Conservation (phyloP, 768 basidiomycete genomes). For the Russula compacta region DNA sequence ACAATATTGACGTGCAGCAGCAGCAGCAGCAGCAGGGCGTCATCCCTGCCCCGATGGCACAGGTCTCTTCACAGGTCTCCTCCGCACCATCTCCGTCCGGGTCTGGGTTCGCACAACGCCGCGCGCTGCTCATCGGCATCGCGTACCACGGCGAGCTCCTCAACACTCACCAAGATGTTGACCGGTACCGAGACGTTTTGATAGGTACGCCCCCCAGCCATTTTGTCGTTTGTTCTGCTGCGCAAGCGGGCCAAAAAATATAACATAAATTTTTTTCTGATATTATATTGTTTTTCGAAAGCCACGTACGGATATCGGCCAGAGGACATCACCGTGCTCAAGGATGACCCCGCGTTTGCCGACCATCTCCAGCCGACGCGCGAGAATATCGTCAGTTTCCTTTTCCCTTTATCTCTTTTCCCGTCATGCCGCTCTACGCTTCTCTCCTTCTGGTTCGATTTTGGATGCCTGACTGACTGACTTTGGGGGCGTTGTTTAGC, state of each 20-base stretch:
- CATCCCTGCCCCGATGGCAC: neutral
- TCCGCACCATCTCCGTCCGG: neutral
- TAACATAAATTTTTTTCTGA: too few species aligned
- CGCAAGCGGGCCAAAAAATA: too few species aligned
- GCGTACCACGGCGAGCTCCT: constrained; percentile 15
- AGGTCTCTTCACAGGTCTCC: neutral
- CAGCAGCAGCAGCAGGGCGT: neutral
- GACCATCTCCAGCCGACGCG: constrained; percentile 13
- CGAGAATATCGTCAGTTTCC: constrained; percentile 11
- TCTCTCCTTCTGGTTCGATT: too few species aligned
- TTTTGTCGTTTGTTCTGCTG: neutral
- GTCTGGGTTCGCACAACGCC: neutral
- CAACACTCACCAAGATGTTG: constrained; percentile 18
- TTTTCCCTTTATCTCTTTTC: neutral
- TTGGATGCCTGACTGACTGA: neutral
- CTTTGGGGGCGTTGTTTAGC: neutral
- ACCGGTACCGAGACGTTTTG: constrained; percentile 10
- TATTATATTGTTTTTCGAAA: neutral
- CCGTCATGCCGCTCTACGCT: too few species aligned
- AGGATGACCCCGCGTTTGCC: constrained; percentile 3
- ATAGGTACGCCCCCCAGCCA: neutral
- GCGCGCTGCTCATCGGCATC: constrained; percentile 21
- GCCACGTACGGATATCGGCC: constrained; percentile 7
- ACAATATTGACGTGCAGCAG: too few species aligned
- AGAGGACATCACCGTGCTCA: constrained; percentile 15